These are phyloP conservation scores for Rhizopogon salebrosus DNA, from an alignment of 768 basidiomycete species.

Conservation along the genomic window DNA sequence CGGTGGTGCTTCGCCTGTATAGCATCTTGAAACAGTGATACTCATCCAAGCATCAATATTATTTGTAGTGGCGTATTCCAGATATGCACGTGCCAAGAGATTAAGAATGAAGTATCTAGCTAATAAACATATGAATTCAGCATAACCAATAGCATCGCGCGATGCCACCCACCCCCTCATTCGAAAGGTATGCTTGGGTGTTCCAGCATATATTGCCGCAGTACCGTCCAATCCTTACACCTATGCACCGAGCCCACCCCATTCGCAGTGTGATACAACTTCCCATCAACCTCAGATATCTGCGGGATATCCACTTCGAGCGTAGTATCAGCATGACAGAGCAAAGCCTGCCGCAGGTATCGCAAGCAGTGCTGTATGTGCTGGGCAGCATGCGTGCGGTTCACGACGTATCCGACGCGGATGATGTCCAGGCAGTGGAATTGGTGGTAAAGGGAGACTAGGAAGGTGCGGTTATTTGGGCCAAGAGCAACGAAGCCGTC, in stretches of 20 bases:
- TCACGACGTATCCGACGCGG: constrained; percentile 23
- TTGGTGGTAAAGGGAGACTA: constrained; percentile 40
- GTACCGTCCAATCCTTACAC: constrained; percentile 29
- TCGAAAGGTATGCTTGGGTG: constrained; percentile 22
- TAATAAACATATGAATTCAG: background rate
- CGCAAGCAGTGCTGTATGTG: constrained; percentile 35
- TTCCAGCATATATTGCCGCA: constrained; percentile 23
- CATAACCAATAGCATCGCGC: background rate
- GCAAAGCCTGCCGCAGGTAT: constrained; percentile 32
- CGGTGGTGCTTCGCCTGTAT: background rate
- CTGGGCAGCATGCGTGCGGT: constrained; percentile 16
- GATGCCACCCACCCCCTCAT: background rate
- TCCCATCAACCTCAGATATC: constrained; percentile 11
- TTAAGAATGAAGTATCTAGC: background rate
- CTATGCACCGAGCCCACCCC: constrained; percentile 26
- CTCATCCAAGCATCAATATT: background rate
- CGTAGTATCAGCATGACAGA: constrained; percentile 35
- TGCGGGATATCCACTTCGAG: constrained; percentile 30
- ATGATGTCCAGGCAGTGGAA: constrained; percentile 41
- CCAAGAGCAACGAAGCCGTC: constrained; percentile 31
- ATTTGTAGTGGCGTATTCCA: background rate
- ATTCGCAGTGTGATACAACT: constrained; percentile 23
- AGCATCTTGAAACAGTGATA: background rate
- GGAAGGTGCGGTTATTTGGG: constrained; percentile 28
- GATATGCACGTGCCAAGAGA: background rate